Base-by-base conservation (phyloP, 768 basidiomycete genomes). In the Lactarius deliciosus region DNA sequence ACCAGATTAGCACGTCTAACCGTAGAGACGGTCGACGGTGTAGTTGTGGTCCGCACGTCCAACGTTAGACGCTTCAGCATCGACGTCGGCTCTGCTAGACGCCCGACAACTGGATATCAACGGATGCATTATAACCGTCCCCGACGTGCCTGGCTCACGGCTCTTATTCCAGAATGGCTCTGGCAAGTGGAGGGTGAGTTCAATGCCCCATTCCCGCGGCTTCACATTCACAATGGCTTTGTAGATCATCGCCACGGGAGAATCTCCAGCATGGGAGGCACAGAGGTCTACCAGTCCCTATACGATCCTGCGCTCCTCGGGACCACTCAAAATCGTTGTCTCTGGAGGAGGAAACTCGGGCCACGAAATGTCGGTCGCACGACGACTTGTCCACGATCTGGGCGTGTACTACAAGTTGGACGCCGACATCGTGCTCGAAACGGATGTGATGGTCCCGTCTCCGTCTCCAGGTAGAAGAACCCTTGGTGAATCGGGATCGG, bases 381-480 rank as follows among this genome's bases (percentile, higher is more conserved):
- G 82, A 13, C 81, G 93, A 15, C 76, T 95, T 28, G 86, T 88
- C 2, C 85, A 92, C 72, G 83, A 86, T 67, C 77, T 94, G 20
- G 76, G 84, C 38, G 72, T 85, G 0, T 92, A 89, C 75, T 89
- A 92, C 72, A 81, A 84, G 65, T 74, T 95, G 25, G 92, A 94
- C 68, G 74, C 84, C 0, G 82, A 85, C 57, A 85, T 96, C 54
- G 70, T 86, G 59, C 69, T 73, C 40, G 82, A 81, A 68, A 63
- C 74, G 3, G 81, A 82, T 68, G 81, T 68, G 69, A 30, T 54
- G 43, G 43, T 68, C 36, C 36, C 11, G 36, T 38, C 36, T 58
- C 64, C 69, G 5, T 45, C 74, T 4, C 66, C 72, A 10, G 71
- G 66, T 50, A 50, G 10, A 25, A 53, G 5, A 53, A 53, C 50